Percentiles rank a stretch among this genome's conserved stretches.
These are phyloP conservation scores for Phyllosticta citribraziliensis DNA, from an alignment of 2,329 filamentous ascomycete species.

Conservation along the genomic window DNA sequence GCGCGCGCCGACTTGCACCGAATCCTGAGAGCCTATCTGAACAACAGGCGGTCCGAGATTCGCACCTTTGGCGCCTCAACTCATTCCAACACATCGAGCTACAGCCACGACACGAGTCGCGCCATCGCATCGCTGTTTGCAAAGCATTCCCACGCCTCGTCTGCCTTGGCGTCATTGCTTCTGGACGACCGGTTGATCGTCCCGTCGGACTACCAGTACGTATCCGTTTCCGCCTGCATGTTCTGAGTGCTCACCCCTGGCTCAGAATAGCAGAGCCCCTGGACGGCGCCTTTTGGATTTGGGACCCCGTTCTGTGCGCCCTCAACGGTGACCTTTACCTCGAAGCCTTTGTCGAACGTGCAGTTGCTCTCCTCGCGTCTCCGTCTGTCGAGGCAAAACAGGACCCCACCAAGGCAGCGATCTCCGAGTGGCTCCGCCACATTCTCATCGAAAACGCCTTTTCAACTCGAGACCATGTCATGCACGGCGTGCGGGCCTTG, in stretches of 20 bases:
- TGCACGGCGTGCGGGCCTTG: not conserved
- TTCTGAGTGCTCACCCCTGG: slow-evolving; percentile 5
- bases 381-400: slow-evolving; percentile 11
- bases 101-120: not conserved
- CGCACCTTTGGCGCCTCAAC: not conserved
- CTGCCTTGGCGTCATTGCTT: not conserved
- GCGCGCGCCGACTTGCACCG: slow-evolving; percentile 1
- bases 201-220: slow-evolving; percentile 4
- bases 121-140: not conserved
- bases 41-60: not conserved
- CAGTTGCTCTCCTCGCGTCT: slow-evolving; percentile 26
- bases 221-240: not conserved
- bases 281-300: slow-evolving; percentile 32
- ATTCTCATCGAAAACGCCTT: slow-evolving; percentile 19
- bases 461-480: slow-evolving; percentile 13
- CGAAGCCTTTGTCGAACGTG: slow-evolving; percentile 27
- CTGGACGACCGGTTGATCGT: slow-evolving; percentile 8
- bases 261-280: slow-evolving; percentile 4
- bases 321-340: slow-evolving; percentile 22
- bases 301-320: slow-evolving; percentile 29
- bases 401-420: slow-evolving; percentile 7
- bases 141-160: not conserved
- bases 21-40: not conserved
- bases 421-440: slow-evolving; percentile 40
- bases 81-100: not conserved